Conservation (phyloP, 371 early-diverging fungal genomes). For the Rhizomucor pusillus region DNA sequence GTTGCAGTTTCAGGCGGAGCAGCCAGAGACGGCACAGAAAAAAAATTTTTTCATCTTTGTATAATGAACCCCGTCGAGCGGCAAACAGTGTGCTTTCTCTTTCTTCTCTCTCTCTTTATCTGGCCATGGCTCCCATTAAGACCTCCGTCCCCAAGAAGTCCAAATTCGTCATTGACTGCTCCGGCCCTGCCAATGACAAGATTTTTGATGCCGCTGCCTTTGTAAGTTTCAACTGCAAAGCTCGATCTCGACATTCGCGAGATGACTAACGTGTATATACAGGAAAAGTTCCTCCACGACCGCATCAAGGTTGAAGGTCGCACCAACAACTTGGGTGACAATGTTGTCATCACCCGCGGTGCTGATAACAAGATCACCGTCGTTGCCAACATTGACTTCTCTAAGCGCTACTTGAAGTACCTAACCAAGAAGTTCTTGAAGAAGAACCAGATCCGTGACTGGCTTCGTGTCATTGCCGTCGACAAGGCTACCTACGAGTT, state of each 20-base stretch:
- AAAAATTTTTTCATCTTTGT: too few species aligned
- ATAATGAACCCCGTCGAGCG: too few species aligned
- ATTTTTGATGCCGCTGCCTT: conserved; percentile 97
- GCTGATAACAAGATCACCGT: conserved; percentile 76
- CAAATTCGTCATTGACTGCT: conserved; percentile 93
- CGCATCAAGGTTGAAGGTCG: conserved; percentile 97
- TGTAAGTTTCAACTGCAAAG: conserved; percentile 58
- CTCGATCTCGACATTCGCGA: background rate
- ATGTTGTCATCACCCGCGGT: conserved; percentile 81
- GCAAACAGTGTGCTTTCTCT: too few species aligned
- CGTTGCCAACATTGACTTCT: conserved; percentile 77
- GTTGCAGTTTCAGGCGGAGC: too few species aligned
- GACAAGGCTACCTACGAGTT: conserved; percentile 93
- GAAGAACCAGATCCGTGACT: conserved; percentile 98
- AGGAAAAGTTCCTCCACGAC: conserved; percentile 96
- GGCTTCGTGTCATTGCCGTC: conserved; percentile 94
- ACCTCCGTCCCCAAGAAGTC: conserved; percentile 46
- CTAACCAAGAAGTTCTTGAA: conserved; percentile 99
- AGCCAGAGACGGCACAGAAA: too few species aligned
- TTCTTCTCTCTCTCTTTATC: conserved; percentile 21
- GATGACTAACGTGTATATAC: background rate
- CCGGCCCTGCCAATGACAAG: conserved; percentile 92
- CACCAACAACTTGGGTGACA: conserved; percentile 93
- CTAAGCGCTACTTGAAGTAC: conserved; percentile 99
- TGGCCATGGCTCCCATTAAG: conserved; percentile 50